phyloP scores from a whole-genome alignment of 2,329 filamentous ascomycete genomes.

The Arthrobotrys pseudoclavata region DNA sequence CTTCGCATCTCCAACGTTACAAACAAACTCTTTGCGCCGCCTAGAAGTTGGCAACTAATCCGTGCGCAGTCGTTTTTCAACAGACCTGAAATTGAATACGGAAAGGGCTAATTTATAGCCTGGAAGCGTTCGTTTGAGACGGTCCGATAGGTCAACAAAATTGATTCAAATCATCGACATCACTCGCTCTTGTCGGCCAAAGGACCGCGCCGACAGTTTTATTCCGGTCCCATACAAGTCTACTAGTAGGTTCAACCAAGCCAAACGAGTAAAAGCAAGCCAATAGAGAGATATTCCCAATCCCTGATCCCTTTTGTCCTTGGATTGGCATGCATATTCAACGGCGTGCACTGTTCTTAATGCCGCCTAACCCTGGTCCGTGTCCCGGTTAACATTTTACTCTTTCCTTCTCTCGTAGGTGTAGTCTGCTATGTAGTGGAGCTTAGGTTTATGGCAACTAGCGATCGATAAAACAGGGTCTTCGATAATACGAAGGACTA shows the following conservation, averaged over 20 bases:
- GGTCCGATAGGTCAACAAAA: constrained; percentile 25
- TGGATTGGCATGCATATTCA: constrained; percentile 37
- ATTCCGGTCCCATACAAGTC: constrained; percentile 8
- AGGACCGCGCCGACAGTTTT: constrained; percentile 17
- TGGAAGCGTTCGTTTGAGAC: constrained; percentile 42
- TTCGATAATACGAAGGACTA: constrained; percentile 47
- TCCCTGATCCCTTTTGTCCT: constrained; percentile 44
- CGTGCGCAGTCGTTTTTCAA: constrained; percentile 31
- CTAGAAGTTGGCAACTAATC: constrained; percentile 25
- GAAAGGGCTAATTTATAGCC: constrained; percentile 34
- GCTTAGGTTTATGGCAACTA: constrained; percentile 54
- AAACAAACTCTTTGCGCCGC: constrained; percentile 18
- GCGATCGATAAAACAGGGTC: constrained; percentile 56
- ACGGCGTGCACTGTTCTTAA: constrained; percentile 49
- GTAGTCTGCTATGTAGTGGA: constrained; percentile 49
- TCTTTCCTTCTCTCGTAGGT: constrained; percentile 49
- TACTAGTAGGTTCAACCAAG: constrained; percentile 25
- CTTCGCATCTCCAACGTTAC: constrained; percentile 16
- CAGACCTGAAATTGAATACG: constrained; percentile 20
- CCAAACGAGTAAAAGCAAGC: constrained; percentile 45
- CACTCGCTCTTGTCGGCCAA: constrained; percentile 8
- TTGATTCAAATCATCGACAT: constrained; percentile 14
- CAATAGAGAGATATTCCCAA: background rate
- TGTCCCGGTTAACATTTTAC: constrained; percentile 47
- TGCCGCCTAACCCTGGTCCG: constrained; percentile 51